Conservation (phyloP, 331 rosid species). For the Pyrus hybrid region DNA sequence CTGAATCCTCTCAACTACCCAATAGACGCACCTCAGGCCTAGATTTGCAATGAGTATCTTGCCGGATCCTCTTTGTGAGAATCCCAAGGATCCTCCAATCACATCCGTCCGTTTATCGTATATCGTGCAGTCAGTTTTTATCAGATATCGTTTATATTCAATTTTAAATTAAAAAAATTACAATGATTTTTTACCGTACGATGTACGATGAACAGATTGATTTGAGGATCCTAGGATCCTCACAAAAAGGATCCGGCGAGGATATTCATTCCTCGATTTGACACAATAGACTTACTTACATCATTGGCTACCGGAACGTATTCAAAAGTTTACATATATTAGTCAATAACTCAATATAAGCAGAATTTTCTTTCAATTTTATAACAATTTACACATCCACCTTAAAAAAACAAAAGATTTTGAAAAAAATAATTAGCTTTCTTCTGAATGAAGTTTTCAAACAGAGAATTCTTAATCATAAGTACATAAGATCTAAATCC, state of each 20-base stretch:
- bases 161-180: too few species aligned
- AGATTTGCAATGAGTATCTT: neutral
- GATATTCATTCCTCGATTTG: too few species aligned
- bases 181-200: fast-evolving
- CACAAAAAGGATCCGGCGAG: fast-evolving
- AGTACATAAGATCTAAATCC: conserved; percentile 16
- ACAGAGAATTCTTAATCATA: neutral
- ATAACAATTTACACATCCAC: neutral
- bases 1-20: neutral
- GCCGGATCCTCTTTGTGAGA: fast-evolving
- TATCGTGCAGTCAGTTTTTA: too few species aligned
- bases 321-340: neutral
- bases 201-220: too few species aligned
- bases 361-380: neutral
- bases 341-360: neutral
- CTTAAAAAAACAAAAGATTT: neutral
- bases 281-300: neutral
- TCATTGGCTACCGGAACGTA: neutral
- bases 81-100: fast-evolving
- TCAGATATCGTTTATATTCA: too few species aligned
- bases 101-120: too few species aligned
- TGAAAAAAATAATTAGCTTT: neutral
- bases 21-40: neutral
- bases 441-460: neutral
- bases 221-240: fast-evolving